Conservation (phyloP, 2,329 filamentous ascomycete genomes). For the Calonectria naviculata region DNA sequence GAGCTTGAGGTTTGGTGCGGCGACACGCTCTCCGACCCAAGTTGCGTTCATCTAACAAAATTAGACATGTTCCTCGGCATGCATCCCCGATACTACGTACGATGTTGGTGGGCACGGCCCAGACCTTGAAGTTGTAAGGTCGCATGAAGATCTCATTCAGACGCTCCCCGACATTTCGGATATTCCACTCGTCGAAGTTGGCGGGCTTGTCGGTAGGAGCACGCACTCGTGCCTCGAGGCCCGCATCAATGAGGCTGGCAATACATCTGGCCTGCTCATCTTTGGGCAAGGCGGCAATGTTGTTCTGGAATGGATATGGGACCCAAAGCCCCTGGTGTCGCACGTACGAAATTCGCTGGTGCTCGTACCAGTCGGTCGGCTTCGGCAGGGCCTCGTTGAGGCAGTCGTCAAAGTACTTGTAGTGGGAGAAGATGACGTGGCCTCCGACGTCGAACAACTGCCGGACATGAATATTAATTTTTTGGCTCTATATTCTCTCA, state of each 20-base stretch:
- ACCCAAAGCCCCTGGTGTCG: conserved; percentile 97
- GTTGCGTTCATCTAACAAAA: conserved; percentile 89
- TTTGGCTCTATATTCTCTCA: conserved; percentile 21
- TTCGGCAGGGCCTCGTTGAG: conserved; percentile 96
- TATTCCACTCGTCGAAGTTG: conserved; percentile 98
- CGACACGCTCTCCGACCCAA: conserved; percentile 99
- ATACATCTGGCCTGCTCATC: conserved; percentile 96
- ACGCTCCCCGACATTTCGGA: conserved; percentile 89
- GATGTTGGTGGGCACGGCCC: conserved; percentile 97
- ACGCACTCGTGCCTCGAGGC: conserved; percentile 84
- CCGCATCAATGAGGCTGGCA: conserved; percentile 94
- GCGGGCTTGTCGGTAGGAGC: conserved; percentile 83
- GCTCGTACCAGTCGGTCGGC: conserved; percentile 94
- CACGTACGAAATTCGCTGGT: conserved; percentile 99
- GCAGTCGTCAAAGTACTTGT: conserved; percentile 99
- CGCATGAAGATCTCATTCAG: conserved; percentile 98
- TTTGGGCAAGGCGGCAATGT: conserved; percentile 97
- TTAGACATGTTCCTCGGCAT: not conserved
- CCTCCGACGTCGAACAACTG: conserved; percentile 98
- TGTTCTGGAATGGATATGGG: conserved; percentile 99
- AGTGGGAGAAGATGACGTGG: conserved; percentile 99
- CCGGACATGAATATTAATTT: not conserved
- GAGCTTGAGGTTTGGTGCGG: conserved; percentile 93
- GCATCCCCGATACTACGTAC: conserved; percentile 57
- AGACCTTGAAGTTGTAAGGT: conserved; percentile 99